These are phyloP conservation scores for Platismatia glauca DNA, from an alignment of 495 filamentous ascomycete species.

Conservation along the genomic window DNA sequence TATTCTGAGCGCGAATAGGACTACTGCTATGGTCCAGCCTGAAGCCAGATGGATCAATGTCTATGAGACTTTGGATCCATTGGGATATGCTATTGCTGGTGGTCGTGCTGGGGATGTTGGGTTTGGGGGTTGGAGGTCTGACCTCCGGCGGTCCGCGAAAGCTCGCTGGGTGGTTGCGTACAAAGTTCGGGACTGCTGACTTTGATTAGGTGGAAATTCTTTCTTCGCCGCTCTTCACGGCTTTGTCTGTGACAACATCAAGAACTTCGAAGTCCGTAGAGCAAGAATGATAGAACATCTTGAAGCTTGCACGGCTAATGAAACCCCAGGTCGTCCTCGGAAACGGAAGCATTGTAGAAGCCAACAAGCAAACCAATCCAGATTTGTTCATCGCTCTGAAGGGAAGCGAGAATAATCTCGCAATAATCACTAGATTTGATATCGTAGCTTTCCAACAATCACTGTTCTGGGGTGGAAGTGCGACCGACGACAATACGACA, in stretches of 20 bases:
- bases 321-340: conserved; percentile 31
- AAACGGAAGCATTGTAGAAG: conserved; percentile 28
- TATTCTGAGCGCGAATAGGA: conserved; percentile 6
- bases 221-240: conserved; percentile 20
- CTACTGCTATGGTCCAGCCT: conserved; percentile 6
- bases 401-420: conserved; percentile 31
- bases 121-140: conserved; percentile 35
- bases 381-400: conserved; percentile 38
- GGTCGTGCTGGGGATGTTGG: conserved; percentile 33
- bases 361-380: conserved; percentile 26
- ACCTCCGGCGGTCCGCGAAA: conserved; percentile 29
- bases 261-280: conserved; percentile 15
- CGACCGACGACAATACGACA: not conserved
- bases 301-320: not conserved
- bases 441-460: conserved; percentile 21
- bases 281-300: too few relatives aligned
- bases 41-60: conserved; percentile 20
- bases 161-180: not conserved
- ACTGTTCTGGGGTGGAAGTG: conserved; percentile 17
- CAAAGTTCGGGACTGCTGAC: not conserved
- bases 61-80: conserved; percentile 3
- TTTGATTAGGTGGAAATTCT: conserved; percentile 21
- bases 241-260: conserved; percentile 23
- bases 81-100: conserved; percentile 28
- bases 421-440: conserved; percentile 26